A percentile compares a stretch with the other conserved stretches of the same genome.
Conservation (phyloP, 2,329 filamentous ascomycete species). For the Pseudohalonectria lignicola region DNA sequence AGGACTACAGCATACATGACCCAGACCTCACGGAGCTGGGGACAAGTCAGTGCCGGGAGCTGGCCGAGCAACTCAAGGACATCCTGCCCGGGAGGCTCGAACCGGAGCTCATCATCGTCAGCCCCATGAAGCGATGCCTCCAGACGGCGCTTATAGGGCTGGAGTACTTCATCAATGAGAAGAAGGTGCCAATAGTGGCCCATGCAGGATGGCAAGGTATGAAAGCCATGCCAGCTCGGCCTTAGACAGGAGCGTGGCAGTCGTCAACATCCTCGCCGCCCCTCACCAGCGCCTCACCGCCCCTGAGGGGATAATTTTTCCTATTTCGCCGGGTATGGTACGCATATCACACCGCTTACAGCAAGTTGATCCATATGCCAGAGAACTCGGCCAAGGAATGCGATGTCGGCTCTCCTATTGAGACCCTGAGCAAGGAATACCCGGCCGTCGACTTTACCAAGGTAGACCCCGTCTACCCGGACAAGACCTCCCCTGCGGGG, state of each 20-base stretch:
- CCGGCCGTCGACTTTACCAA: slow-evolving; percentile 42
- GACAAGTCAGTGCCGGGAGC: slow-evolving; percentile 31
- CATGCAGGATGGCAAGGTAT: slow-evolving; percentile 56
- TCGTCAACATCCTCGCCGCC: no score
- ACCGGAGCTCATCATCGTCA: slow-evolving; percentile 46
- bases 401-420: slow-evolving; percentile 44
- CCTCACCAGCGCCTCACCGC: no score
- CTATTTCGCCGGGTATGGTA: no score
- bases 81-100: slow-evolving; percentile 29
- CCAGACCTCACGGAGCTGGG: slow-evolving; percentile 39
- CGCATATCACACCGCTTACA: not conserved
- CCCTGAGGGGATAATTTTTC: no score
- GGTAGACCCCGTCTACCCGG: slow-evolving; percentile 50
- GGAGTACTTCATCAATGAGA: slow-evolving; percentile 40
- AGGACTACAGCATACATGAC: slow-evolving; percentile 36
- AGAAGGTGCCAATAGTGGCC: slow-evolving; percentile 40
- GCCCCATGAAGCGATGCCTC: slow-evolving; percentile 54
- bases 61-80: slow-evolving; percentile 29
- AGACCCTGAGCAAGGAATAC: slow-evolving; percentile 33
- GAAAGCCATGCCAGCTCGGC: slow-evolving; percentile 10
- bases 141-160: slow-evolving; percentile 50
- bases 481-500: slow-evolving; percentile 42
- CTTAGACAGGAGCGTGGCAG: no score
- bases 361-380: no score
- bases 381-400: slow-evolving; percentile 47